Evolutionary conservation across 2,329 filamentous ascomycete genomes (phyloP), one percentile per base, ranked within the genome.

Genomic region (Plectosphaerella plurivora): DNA sequence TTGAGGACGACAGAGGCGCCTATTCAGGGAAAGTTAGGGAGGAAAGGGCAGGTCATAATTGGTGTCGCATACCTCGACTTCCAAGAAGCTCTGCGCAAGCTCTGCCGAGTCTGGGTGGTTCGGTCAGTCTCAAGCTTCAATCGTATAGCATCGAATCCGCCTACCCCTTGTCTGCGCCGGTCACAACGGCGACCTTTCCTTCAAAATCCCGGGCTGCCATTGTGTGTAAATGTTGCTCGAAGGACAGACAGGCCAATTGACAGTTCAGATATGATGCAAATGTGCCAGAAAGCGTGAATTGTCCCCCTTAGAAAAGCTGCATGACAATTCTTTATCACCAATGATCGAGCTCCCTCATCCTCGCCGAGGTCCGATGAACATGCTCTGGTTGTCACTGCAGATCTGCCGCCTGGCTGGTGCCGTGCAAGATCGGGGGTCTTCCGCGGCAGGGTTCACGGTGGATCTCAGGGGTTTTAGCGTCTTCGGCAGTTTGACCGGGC

Each of bases 21-120:
- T n/a, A 11, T 22, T 10, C 12, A 41, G 24, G 35, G 16, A 15
- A 16, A 28, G 5, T 22, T 14, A 39, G 42, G 5, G 22, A 16
- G 36, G 22, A 48, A 16, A 16, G 16, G 18, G 24, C 51, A 12
- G 36, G 20, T 63, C 76, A 60, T 74, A 95, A 91, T 83, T 90
- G 22, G 22, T 3, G 22, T 22, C 22, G 5, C 22, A 22, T 94
- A 65, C 94, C 94, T 67, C 92, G 84, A 53, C 89, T 91, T 53
- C 82, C 93, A 68, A 95, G 97, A 79, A 96, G 97, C 55, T 86
- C 76, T 61, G 95, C 91, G 68, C 87, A 96, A 65, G 87, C 86
- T 70, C 85, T 88, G 62, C 88, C 88, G 53, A 92, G 76, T 16
- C 37, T 39, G 7, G 28, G 7, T 3, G 4, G 3, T 7, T 14